Base-by-base conservation (phyloP, 2,329 filamentous ascomycete genomes). In the Exutisphaerella laricina region DNA sequence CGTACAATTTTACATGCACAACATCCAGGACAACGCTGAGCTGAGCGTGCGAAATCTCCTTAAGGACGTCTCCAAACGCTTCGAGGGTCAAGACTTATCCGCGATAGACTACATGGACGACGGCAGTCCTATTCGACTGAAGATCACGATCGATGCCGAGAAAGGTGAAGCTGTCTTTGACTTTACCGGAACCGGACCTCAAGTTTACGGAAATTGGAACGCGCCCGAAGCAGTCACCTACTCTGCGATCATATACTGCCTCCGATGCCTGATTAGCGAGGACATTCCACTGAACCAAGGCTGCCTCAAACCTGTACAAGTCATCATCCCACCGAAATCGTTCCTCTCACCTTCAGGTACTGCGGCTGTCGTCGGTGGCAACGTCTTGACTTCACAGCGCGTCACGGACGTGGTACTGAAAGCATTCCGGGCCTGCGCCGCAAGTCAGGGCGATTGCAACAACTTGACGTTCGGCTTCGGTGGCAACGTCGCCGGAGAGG, bases 221-320 rank as follows among this genome's bases (percentile, higher is more conserved):
- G 85, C 86, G 0, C 86, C 86, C 0, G 77, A 87, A 64, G 86
- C 86, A 3, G 84, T 92, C 35, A 89, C 85, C 0, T 88, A 85
- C 66, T 84, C 78, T 25, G 86, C 85, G 37, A 89, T 92, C 58
- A 90, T 92, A 59, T 94, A 94, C 71, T 88, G 84, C 55, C 72
- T 94, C 9, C 80, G 87, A 33, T 86, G 82, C 37, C 50, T 94
- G 45, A 88, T 94, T 56, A 80, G 77, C 26, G 79, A 86, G 51
- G 85, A 90, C 54, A 89, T 94, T 10, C 88, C 87, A 0, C 74
- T 94, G 3, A 94, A 94, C 67, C 87, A 94, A 66, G 87, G 87
- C 51, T 94, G 87, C 51, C 71, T 92, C 2, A 78, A 78, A 37
- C 86, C 87, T 0, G 85, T 92, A 55, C 74, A 79, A 41, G 83